These are phyloP conservation scores for Xylariales sp. DNA, from an alignment of 2,329 filamentous ascomycete genomes.

Conservation along the genomic window DNA sequence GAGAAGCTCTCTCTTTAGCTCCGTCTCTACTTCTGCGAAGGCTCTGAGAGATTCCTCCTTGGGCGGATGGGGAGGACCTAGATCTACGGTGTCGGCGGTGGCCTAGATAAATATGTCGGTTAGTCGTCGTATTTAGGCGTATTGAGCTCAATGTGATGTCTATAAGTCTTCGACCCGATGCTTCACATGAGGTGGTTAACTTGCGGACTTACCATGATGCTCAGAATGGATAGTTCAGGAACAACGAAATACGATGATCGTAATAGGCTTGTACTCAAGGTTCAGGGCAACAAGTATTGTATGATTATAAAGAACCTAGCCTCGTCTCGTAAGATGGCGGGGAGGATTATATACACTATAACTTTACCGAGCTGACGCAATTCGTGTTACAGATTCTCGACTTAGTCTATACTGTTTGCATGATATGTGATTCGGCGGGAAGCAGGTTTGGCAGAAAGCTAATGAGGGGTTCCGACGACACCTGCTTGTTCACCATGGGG, in stretches of 20 bases:
- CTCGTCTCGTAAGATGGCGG: background rate
- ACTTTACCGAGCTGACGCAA: constrained; percentile 19
- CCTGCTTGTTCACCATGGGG: background rate
- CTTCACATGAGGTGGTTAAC: background rate
- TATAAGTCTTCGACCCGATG: background rate
- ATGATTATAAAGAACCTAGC: background rate
- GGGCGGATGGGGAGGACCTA: constrained; percentile 60
- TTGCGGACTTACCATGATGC: constrained; percentile 25
- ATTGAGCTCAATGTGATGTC: background rate
- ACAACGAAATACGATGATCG: background rate
- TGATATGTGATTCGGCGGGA: constrained; percentile 2
- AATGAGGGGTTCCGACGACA: constrained; percentile 2
- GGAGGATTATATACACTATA: constrained; percentile 9
- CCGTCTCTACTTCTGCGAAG: constrained; percentile 61
- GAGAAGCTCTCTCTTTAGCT: constrained; percentile 64
- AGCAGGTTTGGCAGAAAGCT: background rate
- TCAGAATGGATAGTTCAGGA: background rate
- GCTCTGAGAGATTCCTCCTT: constrained; percentile 63
- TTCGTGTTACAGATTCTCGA: constrained; percentile 23
- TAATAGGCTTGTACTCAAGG: background rate
- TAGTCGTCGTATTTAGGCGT: background rate
- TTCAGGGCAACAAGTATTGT: background rate
- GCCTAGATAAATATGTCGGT: constrained; percentile 52
- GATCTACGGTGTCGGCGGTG: constrained; percentile 64
- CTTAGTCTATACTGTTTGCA: constrained; percentile 9